Evolutionary conservation across 108 stramenopile genomes (phyloP).

Genomic region (Cyclotella cryptica): DNA sequence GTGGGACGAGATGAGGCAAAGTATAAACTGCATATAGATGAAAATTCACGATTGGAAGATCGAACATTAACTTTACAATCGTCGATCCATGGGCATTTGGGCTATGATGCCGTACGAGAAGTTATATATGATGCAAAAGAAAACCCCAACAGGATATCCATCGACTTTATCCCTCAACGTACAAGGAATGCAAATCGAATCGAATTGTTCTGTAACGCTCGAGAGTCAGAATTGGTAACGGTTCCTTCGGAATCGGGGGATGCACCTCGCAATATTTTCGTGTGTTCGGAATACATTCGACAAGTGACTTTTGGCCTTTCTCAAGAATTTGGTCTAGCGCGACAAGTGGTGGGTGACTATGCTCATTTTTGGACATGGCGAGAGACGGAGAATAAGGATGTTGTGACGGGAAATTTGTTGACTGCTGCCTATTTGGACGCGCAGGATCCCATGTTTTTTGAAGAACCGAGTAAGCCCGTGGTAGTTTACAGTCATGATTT

Average conservation of each 20-base stretch:
- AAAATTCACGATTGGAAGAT: conserved; percentile 67
- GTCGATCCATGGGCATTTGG: conserved; percentile 69
- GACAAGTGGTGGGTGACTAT: conserved; percentile 79
- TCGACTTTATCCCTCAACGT: conserved; percentile 76
- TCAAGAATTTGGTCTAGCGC: conserved; percentile 75
- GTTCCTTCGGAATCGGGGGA: not conserved
- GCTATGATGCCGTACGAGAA: conserved; percentile 68
- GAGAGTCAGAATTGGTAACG: conserved; percentile 67
- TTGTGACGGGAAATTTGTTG: conserved; percentile 72
- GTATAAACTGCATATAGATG: conserved; percentile 64
- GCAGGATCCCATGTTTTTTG: conserved; percentile 82
- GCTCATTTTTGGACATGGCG: conserved; percentile 86
- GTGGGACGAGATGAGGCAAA: conserved; percentile 65
- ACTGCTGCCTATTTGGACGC: conserved; percentile 84
- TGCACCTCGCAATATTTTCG: conserved; percentile 54
- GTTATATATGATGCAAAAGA: conserved; percentile 66
- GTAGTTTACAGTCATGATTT: conserved; percentile 78
- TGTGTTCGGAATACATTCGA: conserved; percentile 76
- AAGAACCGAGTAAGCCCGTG: conserved; percentile 83
- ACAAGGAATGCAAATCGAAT: conserved; percentile 88
- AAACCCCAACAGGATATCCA: conserved; percentile 81
- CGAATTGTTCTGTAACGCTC: conserved; percentile 84
- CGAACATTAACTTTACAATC: conserved; percentile 50
- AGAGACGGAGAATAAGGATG: conserved; percentile 13
- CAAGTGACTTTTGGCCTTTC: conserved; percentile 85